Evolutionary conservation across 2,329 filamentous ascomycete genomes (phyloP).

Genomic region (Fusarium sp.): DNA sequence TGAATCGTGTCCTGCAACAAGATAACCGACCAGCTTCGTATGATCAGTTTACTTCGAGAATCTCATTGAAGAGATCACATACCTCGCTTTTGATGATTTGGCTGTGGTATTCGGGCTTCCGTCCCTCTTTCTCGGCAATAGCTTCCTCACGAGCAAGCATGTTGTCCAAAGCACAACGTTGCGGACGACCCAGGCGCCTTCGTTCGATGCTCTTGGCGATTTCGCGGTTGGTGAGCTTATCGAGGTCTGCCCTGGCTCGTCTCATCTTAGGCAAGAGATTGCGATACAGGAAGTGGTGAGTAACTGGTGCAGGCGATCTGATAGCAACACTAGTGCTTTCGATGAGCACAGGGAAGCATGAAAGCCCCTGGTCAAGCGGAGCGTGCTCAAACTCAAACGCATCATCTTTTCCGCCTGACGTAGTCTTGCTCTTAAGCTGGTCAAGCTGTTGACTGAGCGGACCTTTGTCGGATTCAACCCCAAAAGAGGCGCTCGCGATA

Average conservation of each 20-base stretch:
- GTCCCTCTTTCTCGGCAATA: conserved; percentile 50
- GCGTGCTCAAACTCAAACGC: conserved; percentile 27
- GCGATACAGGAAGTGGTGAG: conserved; percentile 34
- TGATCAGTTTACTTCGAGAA: background rate
- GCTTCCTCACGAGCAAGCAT: conserved; percentile 52
- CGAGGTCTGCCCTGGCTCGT: conserved; percentile 6
- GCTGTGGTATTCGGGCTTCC: conserved; percentile 51
- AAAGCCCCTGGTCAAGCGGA: conserved; percentile 19
- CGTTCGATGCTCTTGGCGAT: conserved; percentile 32
- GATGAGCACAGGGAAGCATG: conserved; percentile 16
- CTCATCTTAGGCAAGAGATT: conserved; percentile 26
- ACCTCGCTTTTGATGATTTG: conserved; percentile 54
- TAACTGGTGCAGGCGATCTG: conserved; percentile 13
- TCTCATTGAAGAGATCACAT: background rate
- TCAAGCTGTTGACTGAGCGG: conserved; percentile 18
- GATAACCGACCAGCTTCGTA: conserved; percentile 42
- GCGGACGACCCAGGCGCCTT: background rate
- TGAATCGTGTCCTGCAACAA: conserved; percentile 49
- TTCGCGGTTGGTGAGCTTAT: conserved; percentile 28
- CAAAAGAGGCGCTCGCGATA: conserved; percentile 52
- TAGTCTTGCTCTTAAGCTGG: conserved; percentile 15
- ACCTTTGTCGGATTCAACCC: conserved; percentile 22
- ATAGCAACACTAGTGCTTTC: conserved; percentile 25
- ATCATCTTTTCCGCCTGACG: conserved; percentile 14
- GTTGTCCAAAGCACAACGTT: conserved; percentile 49